Evolutionary conservation across 495 filamentous ascomycete species (phyloP).

Genomic region (Xylaria nigripes): DNA sequence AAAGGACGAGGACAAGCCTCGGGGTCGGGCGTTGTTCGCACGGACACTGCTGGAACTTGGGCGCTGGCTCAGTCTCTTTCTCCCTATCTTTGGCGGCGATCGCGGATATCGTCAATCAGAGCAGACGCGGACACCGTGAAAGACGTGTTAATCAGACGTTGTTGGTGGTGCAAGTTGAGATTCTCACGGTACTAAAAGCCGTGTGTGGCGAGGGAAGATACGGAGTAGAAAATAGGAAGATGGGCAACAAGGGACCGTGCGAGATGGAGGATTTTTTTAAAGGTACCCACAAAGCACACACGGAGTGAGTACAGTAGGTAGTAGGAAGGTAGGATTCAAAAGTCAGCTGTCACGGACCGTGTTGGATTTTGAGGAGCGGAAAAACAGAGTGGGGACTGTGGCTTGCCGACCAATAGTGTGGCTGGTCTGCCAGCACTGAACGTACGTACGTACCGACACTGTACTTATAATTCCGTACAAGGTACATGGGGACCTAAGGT

Average conservation of each 20-base stretch:
- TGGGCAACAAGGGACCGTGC: slow-evolving; percentile 6
- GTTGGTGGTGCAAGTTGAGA: slow-evolving; percentile 12
- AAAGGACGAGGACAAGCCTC: slow-evolving; percentile 13
- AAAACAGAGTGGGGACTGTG: not conserved
- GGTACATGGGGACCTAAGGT: too few relatives aligned
- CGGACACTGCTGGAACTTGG: not conserved
- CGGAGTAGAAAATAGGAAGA: not conserved
- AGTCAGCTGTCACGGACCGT: slow-evolving; percentile 1
- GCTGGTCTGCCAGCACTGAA: too few relatives aligned
- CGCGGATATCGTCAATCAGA: slow-evolving; percentile 4
- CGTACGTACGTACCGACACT: too few relatives aligned
- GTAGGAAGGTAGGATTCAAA: not conserved
- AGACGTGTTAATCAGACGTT: slow-evolving; percentile 14
- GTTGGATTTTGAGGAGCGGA: not conserved
- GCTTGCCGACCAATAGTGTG: not conserved
- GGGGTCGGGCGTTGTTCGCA: slow-evolving; percentile 1
- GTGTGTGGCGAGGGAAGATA: slow-evolving; percentile 10
- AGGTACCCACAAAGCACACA: slow-evolving; percentile 10
- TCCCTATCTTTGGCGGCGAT: not conserved
- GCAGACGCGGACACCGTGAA: slow-evolving; percentile 11
- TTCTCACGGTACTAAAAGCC: slow-evolving; percentile 13
- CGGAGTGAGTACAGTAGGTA: slow-evolving; percentile 1
- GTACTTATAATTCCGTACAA: too few relatives aligned
- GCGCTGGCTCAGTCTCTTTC: not conserved
- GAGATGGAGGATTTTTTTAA: slow-evolving; percentile 3